A percentile compares a stretch with the other conserved stretches of the same genome.
phyloP scores from a whole-genome alignment of 2,329 filamentous ascomycete species.

The Cladophialophora immunda region DNA sequence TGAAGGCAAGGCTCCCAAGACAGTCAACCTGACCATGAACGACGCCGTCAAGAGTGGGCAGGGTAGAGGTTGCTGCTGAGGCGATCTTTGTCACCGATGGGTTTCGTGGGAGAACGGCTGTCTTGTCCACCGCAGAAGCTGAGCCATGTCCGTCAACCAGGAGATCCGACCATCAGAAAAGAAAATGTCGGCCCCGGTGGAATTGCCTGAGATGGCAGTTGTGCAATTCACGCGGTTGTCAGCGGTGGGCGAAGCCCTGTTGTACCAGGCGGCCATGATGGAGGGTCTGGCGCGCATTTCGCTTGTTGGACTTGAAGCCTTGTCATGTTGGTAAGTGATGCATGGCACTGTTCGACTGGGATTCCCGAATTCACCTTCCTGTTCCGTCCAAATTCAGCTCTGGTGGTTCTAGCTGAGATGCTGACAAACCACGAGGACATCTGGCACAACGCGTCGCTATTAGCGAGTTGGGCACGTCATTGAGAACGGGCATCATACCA shows the following conservation, averaged over 20 bases:
- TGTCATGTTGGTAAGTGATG: background rate
- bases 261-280: background rate
- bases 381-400: background rate
- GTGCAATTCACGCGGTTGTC: background rate
- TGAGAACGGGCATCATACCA: background rate
- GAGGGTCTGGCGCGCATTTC: background rate
- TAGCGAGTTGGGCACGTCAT: constrained; percentile 6
- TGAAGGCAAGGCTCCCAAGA: constrained; percentile 48
- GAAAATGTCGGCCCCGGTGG: background rate
- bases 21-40: constrained; percentile 56
- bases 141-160: background rate
- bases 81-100: background rate
- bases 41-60: constrained; percentile 56
- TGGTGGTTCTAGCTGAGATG: background rate
- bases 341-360: background rate
- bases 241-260: background rate
- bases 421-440: background rate
- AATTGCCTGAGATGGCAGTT: background rate
- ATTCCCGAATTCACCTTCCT: background rate
- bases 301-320: background rate
- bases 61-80: constrained; percentile 44
- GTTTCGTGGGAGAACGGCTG: background rate
- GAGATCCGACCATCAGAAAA: background rate
- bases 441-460: background rate
- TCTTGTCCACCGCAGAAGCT: background rate